Base-by-base conservation (phyloP, 306 rosid species). In the Potentilla sterilis region DNA sequence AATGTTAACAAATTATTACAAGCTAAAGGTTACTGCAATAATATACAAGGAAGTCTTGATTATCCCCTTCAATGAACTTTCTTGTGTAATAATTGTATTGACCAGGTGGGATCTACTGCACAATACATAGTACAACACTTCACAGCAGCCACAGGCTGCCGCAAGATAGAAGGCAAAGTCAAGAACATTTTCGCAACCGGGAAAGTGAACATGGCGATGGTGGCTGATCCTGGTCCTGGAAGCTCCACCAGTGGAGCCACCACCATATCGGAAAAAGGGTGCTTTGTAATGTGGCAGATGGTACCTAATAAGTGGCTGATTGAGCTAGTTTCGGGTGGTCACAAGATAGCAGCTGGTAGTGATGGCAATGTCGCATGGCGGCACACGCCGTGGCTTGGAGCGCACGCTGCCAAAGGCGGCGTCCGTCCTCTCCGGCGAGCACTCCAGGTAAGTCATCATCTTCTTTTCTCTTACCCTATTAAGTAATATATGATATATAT, bases 251-350 rank as follows among this genome's bases (percentile, higher is more conserved):
- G 83, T 9, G 88, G 87, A 48, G 78, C 80, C 42, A 52, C 81
- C 28, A 42, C 77, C 21, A 69, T 69, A 57, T 80, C 79, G 5
- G 85, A 90, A 48, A 92, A 80, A 80, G 98, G 98, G 38, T 90
- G 98, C 77, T 95, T 95, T 81, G 98, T 95, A 7, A 87, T 95
- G 92, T 95, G 98, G 98, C 93, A 95, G 76, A 95, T 95, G 98
- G 83, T 83, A 75, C 98, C 98, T 0, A 87, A 95, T 44, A 95
- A 86, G 79, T 95, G 98, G 98, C 89, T 89, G 24, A 85, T 95
- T 47, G 98, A 95, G 92, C 88, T 95, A 2, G 91, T 89, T 40
- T 82, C 89, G 46, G 85, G 91, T 19, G 96, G 93, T 35, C 95
- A 88, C 76, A 95, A 88, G 84, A 88, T 95, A 19, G 75, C 80